Conservation (phyloP, 768 basidiomycete species). For the Russula dissimulans region DNA sequence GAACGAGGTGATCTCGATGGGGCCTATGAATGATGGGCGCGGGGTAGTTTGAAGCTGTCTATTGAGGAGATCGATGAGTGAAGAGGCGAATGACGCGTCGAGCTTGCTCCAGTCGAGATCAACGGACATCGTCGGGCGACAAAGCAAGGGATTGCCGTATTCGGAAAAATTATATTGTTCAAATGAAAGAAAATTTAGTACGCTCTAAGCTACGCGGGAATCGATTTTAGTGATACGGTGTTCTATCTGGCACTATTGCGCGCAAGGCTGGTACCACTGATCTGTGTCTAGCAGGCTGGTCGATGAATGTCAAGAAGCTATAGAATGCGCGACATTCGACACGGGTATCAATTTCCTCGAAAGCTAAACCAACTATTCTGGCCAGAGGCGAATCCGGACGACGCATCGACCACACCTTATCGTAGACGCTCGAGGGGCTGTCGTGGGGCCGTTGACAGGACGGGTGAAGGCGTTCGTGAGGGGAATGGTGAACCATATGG, state of each 20-base stretch:
- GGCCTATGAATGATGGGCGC: constrained; percentile 92
- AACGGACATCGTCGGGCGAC: constrained; percentile 60
- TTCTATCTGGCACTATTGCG: not conserved
- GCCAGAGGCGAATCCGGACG: not conserved
- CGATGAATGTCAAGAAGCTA: not conserved
- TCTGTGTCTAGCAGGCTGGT: not conserved
- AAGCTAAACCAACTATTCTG: not conserved
- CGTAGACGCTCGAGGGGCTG: constrained; percentile 10
- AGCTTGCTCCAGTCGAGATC: constrained; percentile 91
- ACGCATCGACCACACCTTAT: not conserved
- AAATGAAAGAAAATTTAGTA: constrained; percentile 24
- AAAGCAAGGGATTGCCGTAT: not conserved
- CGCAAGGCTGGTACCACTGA: not conserved
- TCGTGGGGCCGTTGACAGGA: constrained; percentile 21
- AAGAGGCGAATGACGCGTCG: constrained; percentile 57
- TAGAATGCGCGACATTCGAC: constrained; percentile 7
- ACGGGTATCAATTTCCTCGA: constrained; percentile 16
- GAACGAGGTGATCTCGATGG: constrained; percentile 75
- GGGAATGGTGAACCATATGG: constrained; percentile 43
- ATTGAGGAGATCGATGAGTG: constrained; percentile 70
- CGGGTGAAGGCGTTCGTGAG: constrained; percentile 40
- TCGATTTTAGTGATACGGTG: constrained; percentile 2
- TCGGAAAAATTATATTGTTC: constrained; percentile 26
- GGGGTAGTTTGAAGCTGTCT: constrained; percentile 57
- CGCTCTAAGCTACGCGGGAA: constrained; percentile 15